A percentile compares a stretch with the other conserved stretches of the same genome.
Evolutionary conservation across 257 asterid genomes (phyloP).

Genomic region (Penstemon newberryi): DNA sequence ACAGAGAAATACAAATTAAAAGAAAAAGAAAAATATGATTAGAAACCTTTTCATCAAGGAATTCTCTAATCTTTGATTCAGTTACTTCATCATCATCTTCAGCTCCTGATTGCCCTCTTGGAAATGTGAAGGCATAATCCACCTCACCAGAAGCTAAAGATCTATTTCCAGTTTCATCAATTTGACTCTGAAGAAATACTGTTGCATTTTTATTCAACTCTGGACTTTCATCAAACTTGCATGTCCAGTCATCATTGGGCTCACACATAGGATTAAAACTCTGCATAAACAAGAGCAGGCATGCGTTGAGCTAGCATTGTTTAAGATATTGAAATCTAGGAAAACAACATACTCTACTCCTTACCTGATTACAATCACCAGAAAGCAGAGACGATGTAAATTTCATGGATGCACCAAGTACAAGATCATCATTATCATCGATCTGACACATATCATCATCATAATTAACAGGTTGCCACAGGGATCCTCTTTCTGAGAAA

Average conservation of each 20-base stretch:
- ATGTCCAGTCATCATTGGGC: conserved; percentile 75
- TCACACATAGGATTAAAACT: conserved; percentile 93
- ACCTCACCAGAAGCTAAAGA: conserved; percentile 45
- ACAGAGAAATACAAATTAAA: not conserved
- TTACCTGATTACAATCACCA: conserved; percentile 69
- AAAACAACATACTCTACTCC: conserved; percentile 25
- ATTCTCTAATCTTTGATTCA: conserved; percentile 86
- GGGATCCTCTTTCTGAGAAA: conserved; percentile 48
- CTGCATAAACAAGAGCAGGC: conserved; percentile 40
- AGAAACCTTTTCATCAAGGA: conserved; percentile 88
- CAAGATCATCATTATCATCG: conserved; percentile 65
- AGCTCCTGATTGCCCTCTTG: conserved; percentile 51
- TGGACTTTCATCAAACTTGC: conserved; percentile 78
- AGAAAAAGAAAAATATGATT: not conserved
- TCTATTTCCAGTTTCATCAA: conserved; percentile 41
- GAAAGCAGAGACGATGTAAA: conserved; percentile 48
- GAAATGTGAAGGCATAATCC: conserved; percentile 67
- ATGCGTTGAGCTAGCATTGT: conserved; percentile 22
- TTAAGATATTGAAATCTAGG: not conserved
- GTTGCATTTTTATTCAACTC: conserved; percentile 48
- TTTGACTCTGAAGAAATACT: conserved; percentile 45
- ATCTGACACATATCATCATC: conserved; percentile 92
- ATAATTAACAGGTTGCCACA: conserved; percentile 68
- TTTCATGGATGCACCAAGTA: conserved; percentile 61
- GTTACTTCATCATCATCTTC: conserved; percentile 91